Percentiles rank a stretch among this genome's conserved stretches.
These are phyloP conservation scores for Tolypocladium sp. DNA, from an alignment of 2,329 filamentous ascomycete genomes.

Conservation along the genomic window DNA sequence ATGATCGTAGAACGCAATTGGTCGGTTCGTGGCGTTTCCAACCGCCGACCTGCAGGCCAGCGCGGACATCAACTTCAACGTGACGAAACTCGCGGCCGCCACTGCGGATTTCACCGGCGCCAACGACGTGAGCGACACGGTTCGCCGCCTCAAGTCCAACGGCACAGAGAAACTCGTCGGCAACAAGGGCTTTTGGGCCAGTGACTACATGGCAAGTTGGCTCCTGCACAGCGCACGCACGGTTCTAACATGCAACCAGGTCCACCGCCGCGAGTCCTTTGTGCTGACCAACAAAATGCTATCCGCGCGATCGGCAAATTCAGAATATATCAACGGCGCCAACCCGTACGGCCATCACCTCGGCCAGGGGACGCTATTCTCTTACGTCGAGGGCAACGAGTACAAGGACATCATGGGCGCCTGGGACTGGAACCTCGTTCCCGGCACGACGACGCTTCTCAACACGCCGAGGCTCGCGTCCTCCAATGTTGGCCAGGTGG, in stretches of 20 bases:
- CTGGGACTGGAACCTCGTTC: slow-evolving; percentile 15
- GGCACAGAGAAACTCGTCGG: slow-evolving; percentile 11
- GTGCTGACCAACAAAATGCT: slow-evolving; percentile 12
- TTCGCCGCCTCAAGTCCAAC: slow-evolving; percentile 10
- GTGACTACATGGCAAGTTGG: slow-evolving; percentile 12
- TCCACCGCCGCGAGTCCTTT: slow-evolving; percentile 8
- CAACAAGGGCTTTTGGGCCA: slow-evolving; percentile 14
- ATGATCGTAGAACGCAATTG: slow-evolving; percentile 9
- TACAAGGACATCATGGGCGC: slow-evolving; percentile 13
- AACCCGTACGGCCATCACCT: slow-evolving; percentile 13
- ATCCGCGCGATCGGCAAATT: slow-evolving; percentile 9
- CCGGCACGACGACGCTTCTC: slow-evolving; percentile 11
- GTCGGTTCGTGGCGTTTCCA: slow-evolving; percentile 13
- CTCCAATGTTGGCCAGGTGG: slow-evolving; percentile 2
- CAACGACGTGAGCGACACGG: slow-evolving; percentile 6
- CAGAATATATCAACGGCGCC: slow-evolving; percentile 11
- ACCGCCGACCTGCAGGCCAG: slow-evolving; percentile 11
- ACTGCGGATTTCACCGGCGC: slow-evolving; percentile 9
- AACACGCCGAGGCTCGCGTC: slow-evolving; percentile 6
- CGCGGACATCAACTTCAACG: slow-evolving; percentile 15
- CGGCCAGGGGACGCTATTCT: slow-evolving; percentile 13
- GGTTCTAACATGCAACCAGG: background rate
- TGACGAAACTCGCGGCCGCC: slow-evolving; percentile 9
- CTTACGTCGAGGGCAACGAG: slow-evolving; percentile 13
- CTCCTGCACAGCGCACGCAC: no score